Base-by-base conservation (phyloP, 495 filamentous ascomycete genomes). In the Chaetomium fimeti region DNA sequence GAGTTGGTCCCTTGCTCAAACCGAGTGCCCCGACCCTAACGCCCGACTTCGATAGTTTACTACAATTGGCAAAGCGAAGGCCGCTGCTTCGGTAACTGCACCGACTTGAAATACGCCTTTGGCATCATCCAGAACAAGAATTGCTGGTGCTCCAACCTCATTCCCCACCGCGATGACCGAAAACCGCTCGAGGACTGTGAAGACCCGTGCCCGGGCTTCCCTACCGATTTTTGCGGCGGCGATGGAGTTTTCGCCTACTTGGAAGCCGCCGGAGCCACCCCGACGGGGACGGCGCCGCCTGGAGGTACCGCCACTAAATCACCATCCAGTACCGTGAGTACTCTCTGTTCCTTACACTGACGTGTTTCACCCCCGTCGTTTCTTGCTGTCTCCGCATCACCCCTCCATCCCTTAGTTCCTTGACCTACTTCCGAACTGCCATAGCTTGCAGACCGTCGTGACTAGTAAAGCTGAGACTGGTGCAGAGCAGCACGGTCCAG, bases 21-120 rank as follows among this genome's bases (percentile, higher is more conserved):
- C 2, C 22, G 12, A 8, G 0, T 8, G 0, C 6, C n/a, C 20
- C 1, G 1, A 22, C 24, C n/a, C 62, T 54, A 16, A 64, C 32
- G 16, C 9, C 11, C 20, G 27, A 15, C 43, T 18, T 16, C 45
- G 61, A 24, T 9, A 81, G 80, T 77, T 16, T 43, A 69, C 29
- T 76, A 72, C 66, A 72, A 74, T 67, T 83, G 56, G 32, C 80
- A 83, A 59, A 80, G 79, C 60, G 73, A 81, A 60, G 80, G 80
- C 20, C 74, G 77, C 27, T 83, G 80, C 49, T 67, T 67, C 59
- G 57, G 63, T 12, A 78, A 74, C 57, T 83, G 80, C 69, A 57
- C 65, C 29, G 6, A 54, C 18, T 56, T 61, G 3, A 36, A 68
- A 18, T 79, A 62, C 42, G 74, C 79, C 20, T 74, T 78, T n/a